Evolutionary conservation across 2,329 filamentous ascomycete species (phyloP).

Genomic region (Parastagonospora nodorum): DNA sequence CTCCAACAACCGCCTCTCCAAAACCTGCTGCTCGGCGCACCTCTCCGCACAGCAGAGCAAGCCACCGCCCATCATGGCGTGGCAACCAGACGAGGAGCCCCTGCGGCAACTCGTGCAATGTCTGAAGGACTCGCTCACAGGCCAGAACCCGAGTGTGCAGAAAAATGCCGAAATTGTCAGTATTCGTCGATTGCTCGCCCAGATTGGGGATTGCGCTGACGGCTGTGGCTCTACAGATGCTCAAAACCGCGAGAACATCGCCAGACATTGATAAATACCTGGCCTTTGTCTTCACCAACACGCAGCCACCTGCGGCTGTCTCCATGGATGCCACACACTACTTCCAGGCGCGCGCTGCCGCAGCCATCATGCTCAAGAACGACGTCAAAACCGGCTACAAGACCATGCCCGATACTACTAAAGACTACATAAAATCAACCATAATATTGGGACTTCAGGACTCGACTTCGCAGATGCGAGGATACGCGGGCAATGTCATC

Average conservation of each 20-base stretch:
- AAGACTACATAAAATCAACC: conserved; percentile 78
- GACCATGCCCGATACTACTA: conserved; percentile 72
- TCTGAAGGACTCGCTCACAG: conserved; percentile 89
- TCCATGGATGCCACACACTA: conserved; percentile 66
- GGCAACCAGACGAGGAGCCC: conserved; percentile 88
- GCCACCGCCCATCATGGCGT: conserved; percentile 67
- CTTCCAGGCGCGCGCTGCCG: conserved; percentile 80
- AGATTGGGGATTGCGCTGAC: conserved; percentile 31
- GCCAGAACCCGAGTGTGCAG: conserved; percentile 76
- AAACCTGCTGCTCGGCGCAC: background rate
- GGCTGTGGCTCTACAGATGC: conserved; percentile 68
- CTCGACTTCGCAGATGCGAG: conserved; percentile 79
- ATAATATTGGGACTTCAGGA: conserved; percentile 83
- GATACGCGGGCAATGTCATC: conserved; percentile 88
- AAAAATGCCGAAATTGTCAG: conserved; percentile 88
- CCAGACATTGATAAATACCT: conserved; percentile 98
- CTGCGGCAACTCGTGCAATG: conserved; percentile 87
- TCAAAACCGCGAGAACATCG: conserved; percentile 82
- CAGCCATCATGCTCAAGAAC: conserved; percentile 95
- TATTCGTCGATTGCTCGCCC: conserved; percentile 25
- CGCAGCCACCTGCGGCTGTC: conserved; percentile 65
- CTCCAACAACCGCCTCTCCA: background rate
- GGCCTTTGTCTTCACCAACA: conserved; percentile 82
- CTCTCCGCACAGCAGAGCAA: conserved; percentile 18
- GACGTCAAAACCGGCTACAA: conserved; percentile 79